Percentiles rank a stretch among this genome's conserved stretches.
phyloP scores from a whole-genome alignment of 257 asterid species.

The Nicotiana undulata region DNA sequence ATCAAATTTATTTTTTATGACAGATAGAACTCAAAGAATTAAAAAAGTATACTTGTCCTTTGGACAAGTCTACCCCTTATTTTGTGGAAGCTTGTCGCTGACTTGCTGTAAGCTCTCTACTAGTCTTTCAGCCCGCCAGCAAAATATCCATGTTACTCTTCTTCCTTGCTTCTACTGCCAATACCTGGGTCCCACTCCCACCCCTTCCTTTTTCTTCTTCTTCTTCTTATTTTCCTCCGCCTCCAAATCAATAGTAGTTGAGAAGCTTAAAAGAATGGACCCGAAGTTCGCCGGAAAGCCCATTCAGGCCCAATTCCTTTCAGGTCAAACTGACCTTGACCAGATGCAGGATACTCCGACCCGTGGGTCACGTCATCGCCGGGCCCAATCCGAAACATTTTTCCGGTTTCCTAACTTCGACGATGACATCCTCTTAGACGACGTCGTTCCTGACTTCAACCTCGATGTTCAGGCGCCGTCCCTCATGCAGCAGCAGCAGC shows the following conservation, averaged over 20 bases:
- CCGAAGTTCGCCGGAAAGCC: conserved; percentile 50
- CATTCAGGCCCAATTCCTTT: conserved; percentile 23
- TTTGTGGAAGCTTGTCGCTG: neutral
- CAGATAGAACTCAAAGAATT: too few relatives aligned
- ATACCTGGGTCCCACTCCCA: neutral
- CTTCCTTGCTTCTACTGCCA: neutral
- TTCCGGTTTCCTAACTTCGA: conserved; percentile 72
- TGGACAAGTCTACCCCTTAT: neutral
- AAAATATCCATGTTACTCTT: neutral
- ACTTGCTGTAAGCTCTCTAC: neutral
- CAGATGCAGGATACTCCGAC: conserved; percentile 74
- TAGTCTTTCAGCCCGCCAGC: neutral
- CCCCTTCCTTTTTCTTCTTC: neutral
- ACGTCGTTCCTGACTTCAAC: conserved; percentile 47
- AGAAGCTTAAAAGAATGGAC: conserved; percentile 30
- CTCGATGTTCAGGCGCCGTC: conserved; percentile 30
- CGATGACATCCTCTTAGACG: conserved; percentile 58
- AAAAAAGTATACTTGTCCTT: neutral
- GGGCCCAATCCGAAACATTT: conserved; percentile 83
- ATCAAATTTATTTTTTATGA: too few relatives aligned
- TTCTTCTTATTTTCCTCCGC: neutral
- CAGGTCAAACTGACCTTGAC: conserved; percentile 49
- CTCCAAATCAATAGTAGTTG: too few relatives aligned
- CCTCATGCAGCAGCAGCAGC: conserved; percentile 15
- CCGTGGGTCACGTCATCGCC: conserved; percentile 67